Percentiles rank a stretch among this genome's conserved stretches.
Conservation (phyloP, 768 basidiomycete species). For the Tulasnella sp. region DNA sequence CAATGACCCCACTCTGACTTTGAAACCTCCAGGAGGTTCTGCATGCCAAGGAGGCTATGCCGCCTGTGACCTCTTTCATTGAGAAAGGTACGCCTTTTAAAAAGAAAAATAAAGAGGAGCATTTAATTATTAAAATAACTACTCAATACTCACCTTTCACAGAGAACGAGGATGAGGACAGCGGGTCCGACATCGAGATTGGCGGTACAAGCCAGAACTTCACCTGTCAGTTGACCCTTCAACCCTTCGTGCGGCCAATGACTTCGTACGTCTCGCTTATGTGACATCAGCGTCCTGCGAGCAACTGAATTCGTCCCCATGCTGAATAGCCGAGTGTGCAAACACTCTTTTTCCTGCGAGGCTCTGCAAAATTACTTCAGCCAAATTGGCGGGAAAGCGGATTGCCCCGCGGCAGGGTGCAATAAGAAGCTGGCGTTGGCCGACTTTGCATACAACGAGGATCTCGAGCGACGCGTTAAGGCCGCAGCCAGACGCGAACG, state of each 20-base stretch:
- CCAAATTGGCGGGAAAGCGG: slow-evolving; percentile 4
- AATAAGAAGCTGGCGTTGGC: slow-evolving; percentile 16
- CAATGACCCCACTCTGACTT: no score
- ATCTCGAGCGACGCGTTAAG: slow-evolving; percentile 12
- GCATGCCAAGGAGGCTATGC: slow-evolving; percentile 56
- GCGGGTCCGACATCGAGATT: slow-evolving; percentile 81
- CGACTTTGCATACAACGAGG: slow-evolving; percentile 5
- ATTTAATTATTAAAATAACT: no score
- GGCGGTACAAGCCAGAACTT: slow-evolving; percentile 77
- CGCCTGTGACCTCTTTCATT: slow-evolving; percentile 64
- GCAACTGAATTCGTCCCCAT: background rate
- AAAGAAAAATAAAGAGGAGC: no score
- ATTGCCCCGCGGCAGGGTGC: slow-evolving; percentile 29
- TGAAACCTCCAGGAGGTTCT: slow-evolving; percentile 48
- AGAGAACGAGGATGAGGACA: slow-evolving; percentile 76
- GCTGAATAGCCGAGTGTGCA: slow-evolving; percentile 47
- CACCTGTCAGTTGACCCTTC: slow-evolving; percentile 72
- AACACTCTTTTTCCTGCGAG: slow-evolving; percentile 69
- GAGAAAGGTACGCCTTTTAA: slow-evolving; percentile 41
- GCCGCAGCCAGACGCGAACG: background rate
- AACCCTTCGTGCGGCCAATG: slow-evolving; percentile 54
- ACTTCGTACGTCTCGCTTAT: slow-evolving; percentile 51
- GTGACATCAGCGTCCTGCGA: background rate
- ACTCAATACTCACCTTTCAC: no score
- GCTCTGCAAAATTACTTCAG: slow-evolving; percentile 57